Conservation (phyloP, 139 green algal species). For the Yamagishiella unicocca region DNA sequence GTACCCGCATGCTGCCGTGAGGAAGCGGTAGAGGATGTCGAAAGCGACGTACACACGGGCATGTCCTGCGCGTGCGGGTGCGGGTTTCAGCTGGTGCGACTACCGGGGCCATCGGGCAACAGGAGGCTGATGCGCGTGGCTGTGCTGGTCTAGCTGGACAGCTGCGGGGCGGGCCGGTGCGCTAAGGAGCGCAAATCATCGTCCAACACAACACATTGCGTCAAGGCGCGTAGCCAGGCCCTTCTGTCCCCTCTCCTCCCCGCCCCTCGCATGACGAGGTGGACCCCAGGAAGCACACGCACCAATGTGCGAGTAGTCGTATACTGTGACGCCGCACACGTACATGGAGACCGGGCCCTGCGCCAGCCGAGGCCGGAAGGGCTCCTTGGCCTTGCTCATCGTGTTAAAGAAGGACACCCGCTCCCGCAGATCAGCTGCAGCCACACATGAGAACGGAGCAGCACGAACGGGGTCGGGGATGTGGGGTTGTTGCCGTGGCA, state of each 20-base stretch:
- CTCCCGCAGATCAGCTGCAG: constrained; percentile 13
- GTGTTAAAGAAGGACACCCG: constrained; percentile 78
- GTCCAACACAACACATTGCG: too few species aligned
- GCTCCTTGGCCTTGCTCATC: constrained; percentile 84
- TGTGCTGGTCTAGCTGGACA: too few species aligned
- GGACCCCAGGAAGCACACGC: constrained; percentile 8
- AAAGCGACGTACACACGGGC: constrained; percentile 96
- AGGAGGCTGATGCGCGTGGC: too few species aligned
- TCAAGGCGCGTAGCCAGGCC: too few species aligned
- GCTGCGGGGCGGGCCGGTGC: too few species aligned
- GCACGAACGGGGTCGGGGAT: too few species aligned
- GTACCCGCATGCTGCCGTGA: constrained; percentile 75
- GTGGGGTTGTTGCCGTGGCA: not conserved
- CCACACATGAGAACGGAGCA: too few species aligned
- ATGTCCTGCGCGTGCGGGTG: constrained; percentile 76
- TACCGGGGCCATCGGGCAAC: too few species aligned
- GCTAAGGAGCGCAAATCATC: too few species aligned
- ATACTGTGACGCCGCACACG: constrained; percentile 97
- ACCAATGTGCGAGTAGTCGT: constrained; percentile 96
- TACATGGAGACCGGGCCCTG: constrained; percentile 93
- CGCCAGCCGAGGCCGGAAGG: constrained; percentile 74
- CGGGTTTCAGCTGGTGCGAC: too few species aligned
- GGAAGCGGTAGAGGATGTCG: constrained; percentile 90
- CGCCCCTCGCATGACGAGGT: too few species aligned
- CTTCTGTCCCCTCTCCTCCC: not conserved